phyloP scores from a whole-genome alignment of 192 early-diverging fungal species.

The Ramicandelaber brevisporus region DNA sequence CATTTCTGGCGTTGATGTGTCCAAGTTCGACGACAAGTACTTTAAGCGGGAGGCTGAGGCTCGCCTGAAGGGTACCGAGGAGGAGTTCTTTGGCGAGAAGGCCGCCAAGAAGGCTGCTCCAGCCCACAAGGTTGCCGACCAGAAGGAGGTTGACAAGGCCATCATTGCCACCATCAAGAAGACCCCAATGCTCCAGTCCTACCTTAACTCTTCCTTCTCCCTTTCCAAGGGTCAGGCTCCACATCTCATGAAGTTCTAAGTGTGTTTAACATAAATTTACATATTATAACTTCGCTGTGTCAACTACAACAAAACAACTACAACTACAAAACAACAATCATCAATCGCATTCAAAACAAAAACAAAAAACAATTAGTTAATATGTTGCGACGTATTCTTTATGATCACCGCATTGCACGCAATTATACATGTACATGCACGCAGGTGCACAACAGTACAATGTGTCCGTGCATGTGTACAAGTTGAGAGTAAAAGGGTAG shows the following conservation, averaged over 20 bases:
- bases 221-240: conserved; percentile 92
- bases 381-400: no score
- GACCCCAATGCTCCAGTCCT: conserved; percentile 63
- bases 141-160: conserved; percentile 72
- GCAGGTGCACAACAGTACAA: no score
- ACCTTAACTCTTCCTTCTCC: conserved; percentile 72
- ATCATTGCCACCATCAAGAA: conserved; percentile 58
- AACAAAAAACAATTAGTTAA: no score
- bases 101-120: conserved; percentile 55
- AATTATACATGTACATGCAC: no score
- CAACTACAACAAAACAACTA: no score
- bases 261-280: conserved; percentile 9
- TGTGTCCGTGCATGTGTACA: no score
- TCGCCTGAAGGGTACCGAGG: conserved; percentile 58
- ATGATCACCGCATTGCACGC: no score
- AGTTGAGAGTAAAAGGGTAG: no score
- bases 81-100: conserved; percentile 64
- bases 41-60: conserved; percentile 59
- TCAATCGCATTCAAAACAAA: no score
- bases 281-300: background rate
- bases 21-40: conserved; percentile 79
- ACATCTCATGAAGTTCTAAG: conserved; percentile 91
- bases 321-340: no score
- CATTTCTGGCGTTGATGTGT: conserved; percentile 39
- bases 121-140: conserved; percentile 57